These are phyloP conservation scores for Cryptococcus sp. DNA, from an alignment of 1,284 basidiomycete genomes.

Conservation along the genomic window DNA sequence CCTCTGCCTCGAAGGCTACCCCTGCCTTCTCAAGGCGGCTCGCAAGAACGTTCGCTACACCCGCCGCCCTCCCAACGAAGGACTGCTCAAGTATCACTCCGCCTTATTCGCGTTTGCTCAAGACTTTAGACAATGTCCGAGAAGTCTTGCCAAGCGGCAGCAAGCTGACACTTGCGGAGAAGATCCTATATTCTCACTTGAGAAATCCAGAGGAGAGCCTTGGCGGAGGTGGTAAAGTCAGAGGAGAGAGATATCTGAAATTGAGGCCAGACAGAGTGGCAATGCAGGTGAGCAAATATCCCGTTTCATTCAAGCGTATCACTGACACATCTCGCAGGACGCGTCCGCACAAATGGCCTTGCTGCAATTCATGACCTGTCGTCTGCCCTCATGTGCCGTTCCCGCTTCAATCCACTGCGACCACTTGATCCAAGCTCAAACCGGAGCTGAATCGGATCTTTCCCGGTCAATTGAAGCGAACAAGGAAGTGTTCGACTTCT, in stretches of 20 bases:
- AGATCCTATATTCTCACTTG: conserved; percentile 95
- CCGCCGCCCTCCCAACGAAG: conserved; percentile 44
- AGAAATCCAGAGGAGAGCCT: conserved; percentile 73
- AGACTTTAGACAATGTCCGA: conserved; percentile 74
- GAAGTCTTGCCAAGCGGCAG: conserved; percentile 62
- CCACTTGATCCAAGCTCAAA: conserved; percentile 85
- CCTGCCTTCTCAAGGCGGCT: conserved; percentile 2
- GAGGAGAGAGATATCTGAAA: conserved; percentile 89
- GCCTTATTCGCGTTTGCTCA: conserved; percentile 75
- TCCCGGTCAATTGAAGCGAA: conserved; percentile 77
- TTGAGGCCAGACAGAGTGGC: conserved; percentile 90
- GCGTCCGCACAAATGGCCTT: conserved; percentile 95
- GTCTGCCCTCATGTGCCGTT: conserved; percentile 77
- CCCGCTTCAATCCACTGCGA: conserved; percentile 92
- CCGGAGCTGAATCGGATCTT: conserved; percentile 46
- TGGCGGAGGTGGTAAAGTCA: conserved; percentile 64
- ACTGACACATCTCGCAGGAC: conserved; percentile 55
- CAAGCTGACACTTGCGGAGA: conserved; percentile 86
- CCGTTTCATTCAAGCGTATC: too few relatives aligned
- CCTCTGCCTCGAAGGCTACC: conserved; percentile 1
- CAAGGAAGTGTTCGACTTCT: conserved; percentile 96
- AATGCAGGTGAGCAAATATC: conserved; percentile 67
- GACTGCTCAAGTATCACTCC: conserved; percentile 74
- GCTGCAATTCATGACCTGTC: conserved; percentile 98
- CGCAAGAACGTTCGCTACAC: conserved; percentile 45